Percentiles rank a stretch among this genome's conserved stretches.
phyloP scores from a whole-genome alignment of 257 asterid species.

The Solanum verrucosum region DNA sequence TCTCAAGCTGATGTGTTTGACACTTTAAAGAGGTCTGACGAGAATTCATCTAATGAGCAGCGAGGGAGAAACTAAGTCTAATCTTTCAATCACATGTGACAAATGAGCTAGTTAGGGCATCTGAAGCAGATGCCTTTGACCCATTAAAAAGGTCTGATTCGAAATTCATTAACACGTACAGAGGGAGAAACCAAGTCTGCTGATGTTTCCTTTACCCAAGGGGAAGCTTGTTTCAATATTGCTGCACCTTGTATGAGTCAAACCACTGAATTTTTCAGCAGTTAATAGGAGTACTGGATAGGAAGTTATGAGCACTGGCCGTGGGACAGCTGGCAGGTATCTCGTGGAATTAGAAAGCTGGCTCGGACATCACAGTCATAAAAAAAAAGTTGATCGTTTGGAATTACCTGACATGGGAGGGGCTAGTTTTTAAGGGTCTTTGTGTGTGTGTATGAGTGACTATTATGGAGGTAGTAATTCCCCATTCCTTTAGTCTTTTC shows the following conservation, averaged over 20 bases:
- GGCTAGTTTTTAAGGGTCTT: not conserved
- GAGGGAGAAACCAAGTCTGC: constrained; percentile 22
- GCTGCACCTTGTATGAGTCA: constrained; percentile 23
- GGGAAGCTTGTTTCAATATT: constrained; percentile 39
- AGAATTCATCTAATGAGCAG: constrained; percentile 24
- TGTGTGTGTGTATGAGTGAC: not conserved
- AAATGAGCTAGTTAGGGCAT: constrained; percentile 14
- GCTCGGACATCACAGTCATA: not conserved
- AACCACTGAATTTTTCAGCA: constrained; percentile 20
- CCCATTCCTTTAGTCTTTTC: not conserved
- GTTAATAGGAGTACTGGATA: constrained; percentile 17
- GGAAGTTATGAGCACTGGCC: constrained; percentile 36
- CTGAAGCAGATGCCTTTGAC: constrained; percentile 27
- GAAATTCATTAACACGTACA: constrained; percentile 34
- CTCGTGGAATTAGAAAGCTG: not conserved
- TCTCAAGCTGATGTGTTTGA: constrained; percentile 23
- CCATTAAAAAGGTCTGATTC: constrained; percentile 34
- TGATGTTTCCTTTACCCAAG: constrained; percentile 20
- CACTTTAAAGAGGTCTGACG: constrained; percentile 37
- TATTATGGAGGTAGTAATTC: not conserved
- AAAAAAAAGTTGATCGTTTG: too few species aligned
- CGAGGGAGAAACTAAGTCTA: constrained; percentile 16
- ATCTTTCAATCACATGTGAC: constrained; percentile 1
- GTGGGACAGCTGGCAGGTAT: constrained; percentile 21
- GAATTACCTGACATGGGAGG: not conserved